phyloP scores from a whole-genome alignment of 1,284 basidiomycete genomes.

The Fomes fomentarius region DNA sequence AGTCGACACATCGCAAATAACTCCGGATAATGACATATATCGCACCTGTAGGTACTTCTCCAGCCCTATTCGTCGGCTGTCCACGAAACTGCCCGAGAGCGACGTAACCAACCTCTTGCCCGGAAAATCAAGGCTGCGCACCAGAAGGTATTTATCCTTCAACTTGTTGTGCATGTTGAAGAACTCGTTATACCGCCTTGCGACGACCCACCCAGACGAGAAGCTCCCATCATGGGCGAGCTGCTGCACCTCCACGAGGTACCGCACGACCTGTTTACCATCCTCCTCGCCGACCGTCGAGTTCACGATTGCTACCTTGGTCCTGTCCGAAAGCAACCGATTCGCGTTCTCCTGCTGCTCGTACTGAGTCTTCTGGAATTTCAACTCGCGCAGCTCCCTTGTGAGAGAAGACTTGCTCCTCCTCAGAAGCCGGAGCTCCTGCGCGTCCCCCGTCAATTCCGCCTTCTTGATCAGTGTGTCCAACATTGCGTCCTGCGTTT shows the following conservation, averaged over 20 bases:
- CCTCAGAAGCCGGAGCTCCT: conserved; percentile 82
- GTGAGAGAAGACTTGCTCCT: conserved; percentile 83
- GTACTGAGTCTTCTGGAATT: conserved; percentile 90
- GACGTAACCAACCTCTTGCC: conserved; percentile 88
- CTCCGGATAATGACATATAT: conserved; percentile 20
- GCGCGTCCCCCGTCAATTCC: conserved; percentile 88
- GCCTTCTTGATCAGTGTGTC: conserved; percentile 91
- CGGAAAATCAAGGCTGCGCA: conserved; percentile 82
- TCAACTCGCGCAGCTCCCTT: conserved; percentile 81
- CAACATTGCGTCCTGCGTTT: conserved; percentile 82
- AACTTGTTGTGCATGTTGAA: conserved; percentile 85
- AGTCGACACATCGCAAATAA: neutral
- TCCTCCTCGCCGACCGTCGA: conserved; percentile 80
- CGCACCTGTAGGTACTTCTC: conserved; percentile 91
- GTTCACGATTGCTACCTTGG: conserved; percentile 77
- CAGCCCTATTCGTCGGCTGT: conserved; percentile 75
- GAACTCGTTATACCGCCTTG: conserved; percentile 94
- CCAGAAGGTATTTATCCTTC: conserved; percentile 70
- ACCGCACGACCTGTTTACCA: conserved; percentile 89
- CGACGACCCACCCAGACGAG: conserved; percentile 88
- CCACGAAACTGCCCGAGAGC: conserved; percentile 83
- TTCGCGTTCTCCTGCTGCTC: conserved; percentile 90
- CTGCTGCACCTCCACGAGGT: conserved; percentile 92
- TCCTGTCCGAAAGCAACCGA: conserved; percentile 78
- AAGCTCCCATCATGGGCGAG: conserved; percentile 75